Conservation (phyloP, 2,329 filamentous ascomycete species). For the Teratosphaeriaceae sp. region DNA sequence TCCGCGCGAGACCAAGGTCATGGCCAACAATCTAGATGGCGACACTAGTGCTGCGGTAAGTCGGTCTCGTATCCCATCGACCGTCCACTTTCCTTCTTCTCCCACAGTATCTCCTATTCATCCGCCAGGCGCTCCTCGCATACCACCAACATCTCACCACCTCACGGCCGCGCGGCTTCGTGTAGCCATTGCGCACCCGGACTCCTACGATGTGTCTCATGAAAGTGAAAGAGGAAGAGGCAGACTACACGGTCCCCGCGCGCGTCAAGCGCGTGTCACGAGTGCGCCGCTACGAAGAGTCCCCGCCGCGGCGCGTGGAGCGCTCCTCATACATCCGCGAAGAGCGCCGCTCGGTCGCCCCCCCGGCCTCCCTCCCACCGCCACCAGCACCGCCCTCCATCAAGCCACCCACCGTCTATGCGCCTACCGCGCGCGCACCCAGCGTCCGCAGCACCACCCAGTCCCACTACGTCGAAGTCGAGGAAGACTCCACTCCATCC, state of each 20-base stretch:
- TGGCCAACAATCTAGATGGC: no score
- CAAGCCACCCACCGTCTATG: slow-evolving; percentile 17
- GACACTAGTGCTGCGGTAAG: no score
- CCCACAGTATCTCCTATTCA: no score
- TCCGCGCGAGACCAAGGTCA: no score
- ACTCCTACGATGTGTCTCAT: slow-evolving; percentile 39
- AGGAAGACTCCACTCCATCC: slow-evolving; percentile 23
- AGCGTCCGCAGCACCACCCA: slow-evolving; percentile 13
- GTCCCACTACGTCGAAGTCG: slow-evolving; percentile 42
- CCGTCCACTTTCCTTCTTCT: no score
- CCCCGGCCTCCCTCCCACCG: slow-evolving; percentile 7
- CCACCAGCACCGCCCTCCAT: slow-evolving; percentile 15
- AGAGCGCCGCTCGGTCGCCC: slow-evolving; percentile 13
- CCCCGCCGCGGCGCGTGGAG: slow-evolving; percentile 14
- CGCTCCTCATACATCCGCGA: slow-evolving; percentile 12
- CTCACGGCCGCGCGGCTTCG: no score
- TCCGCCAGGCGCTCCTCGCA: no score
- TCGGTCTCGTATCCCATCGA: no score
- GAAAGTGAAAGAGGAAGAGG: slow-evolving; percentile 40
- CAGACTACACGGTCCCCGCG: slow-evolving; percentile 22
- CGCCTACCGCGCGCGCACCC: slow-evolving; percentile 10
- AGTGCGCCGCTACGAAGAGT: slow-evolving; percentile 21
- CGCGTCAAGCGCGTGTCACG: slow-evolving; percentile 34
- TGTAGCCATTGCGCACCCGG: no score
- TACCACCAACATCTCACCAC: not conserved